Evolutionary conservation across 257 asterid genomes (phyloP), one percentile per base, ranked within the genome.

Genomic region (Solanum ossicruentum): DNA sequence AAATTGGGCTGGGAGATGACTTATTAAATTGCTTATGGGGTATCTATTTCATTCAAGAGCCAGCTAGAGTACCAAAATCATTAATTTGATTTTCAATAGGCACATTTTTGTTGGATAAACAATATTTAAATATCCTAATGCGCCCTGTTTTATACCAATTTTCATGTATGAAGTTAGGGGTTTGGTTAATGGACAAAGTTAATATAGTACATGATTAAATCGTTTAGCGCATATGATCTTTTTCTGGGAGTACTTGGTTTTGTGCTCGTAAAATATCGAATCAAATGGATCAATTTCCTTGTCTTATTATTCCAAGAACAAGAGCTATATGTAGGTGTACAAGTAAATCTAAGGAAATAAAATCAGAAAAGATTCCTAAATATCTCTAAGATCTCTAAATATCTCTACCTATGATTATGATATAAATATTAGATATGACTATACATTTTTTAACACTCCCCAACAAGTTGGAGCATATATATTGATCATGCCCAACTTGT

Each of bases 1-100:
- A 47, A 95, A 83, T 84, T 92, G 95, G 96, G 97, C 95, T 73
- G 85, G 58, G 61, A 87, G 81, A 72, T 88, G 87, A 88, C 81
- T 63, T 86, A 21, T 63, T 51, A 23, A 77, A 51, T 75, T 39
- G 39, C 10, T 69, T 70, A 39, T 39, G 15, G 15, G 26, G 47
- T 77, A 77, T 77, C 51, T 77, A 51, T 51, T 75, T 28, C 65
- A 23, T 77, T 77, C 26, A 49, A 49, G 81, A 75, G 82, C 39
- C 11, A 72, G 55, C 13, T 7, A 51, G 41, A 51, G 82, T 77
- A 49, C 43, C 7, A 49, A 41, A 5, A 73, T 21, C 23, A 51
- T 13, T 23, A 66, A 51, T 77, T 51, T 77, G 10, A 5, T 26
- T 23, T 77, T 23, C 58, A 15, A 51, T 51, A 23, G 82, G 61